Percentiles rank a stretch among this genome's conserved stretches.
phyloP scores from a whole-genome alignment of 768 basidiomycete species.

The Suillus subalutaceus region DNA sequence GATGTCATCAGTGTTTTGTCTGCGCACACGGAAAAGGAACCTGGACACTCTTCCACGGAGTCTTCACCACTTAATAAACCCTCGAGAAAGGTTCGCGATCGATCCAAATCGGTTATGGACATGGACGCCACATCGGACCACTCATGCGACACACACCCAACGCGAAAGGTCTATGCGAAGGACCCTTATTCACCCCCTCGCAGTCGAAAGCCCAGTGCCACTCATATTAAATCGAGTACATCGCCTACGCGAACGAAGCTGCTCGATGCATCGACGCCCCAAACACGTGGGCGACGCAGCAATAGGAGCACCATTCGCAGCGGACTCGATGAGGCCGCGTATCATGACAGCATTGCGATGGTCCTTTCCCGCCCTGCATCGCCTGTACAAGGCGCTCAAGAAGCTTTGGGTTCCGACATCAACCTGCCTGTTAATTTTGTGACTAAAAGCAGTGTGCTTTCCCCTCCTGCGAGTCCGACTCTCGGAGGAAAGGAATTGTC shows the following conservation, averaged over 20 bases:
- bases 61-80: background rate
- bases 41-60: background rate
- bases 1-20: background rate
- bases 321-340: slow-evolving; percentile 4
- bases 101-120: slow-evolving; percentile 21
- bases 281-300: slow-evolving; percentile 22
- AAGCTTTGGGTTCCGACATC: slow-evolving; percentile 11
- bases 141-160: background rate
- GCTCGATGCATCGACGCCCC: background rate
- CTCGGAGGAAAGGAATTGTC: slow-evolving; percentile 5
- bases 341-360: slow-evolving; percentile 23
- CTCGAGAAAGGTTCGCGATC: slow-evolving; percentile 16
- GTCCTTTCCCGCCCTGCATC: slow-evolving; percentile 30
- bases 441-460: background rate
- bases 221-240: background rate
- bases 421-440: slow-evolving; percentile 9
- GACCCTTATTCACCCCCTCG: background rate
- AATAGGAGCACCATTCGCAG: slow-evolving; percentile 16
- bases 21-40: background rate
- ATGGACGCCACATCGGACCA: background rate
- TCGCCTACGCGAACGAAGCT: background rate
- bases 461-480: slow-evolving; percentile 7
- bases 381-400: slow-evolving; percentile 10
- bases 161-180: background rate
- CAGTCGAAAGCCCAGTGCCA: background rate